Evolutionary conservation across 78 protist species (phyloP), one percentile per base, ranked within the genome.

Genomic region (Dictyostelium discoideum): DNA sequence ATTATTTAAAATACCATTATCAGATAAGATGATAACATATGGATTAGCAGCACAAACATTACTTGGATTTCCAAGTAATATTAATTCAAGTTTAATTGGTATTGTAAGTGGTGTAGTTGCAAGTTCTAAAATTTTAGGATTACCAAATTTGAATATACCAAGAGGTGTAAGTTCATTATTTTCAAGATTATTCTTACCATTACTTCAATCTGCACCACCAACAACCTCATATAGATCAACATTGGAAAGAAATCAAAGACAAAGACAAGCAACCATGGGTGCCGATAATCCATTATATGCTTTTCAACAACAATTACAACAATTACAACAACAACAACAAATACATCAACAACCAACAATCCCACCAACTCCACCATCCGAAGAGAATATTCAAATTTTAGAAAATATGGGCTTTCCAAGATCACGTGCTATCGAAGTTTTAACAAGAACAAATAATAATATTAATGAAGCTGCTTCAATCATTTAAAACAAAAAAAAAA

Each of bases 361-460:
- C 0, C 87, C 29, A 60, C 54, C 79, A 22, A n/a, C 24, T 7
- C 80, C 54, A 32, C 93, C 93, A 16, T 80, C 93, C 4, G 87
- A 89, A 29, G 82, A 60, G 11, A 77, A 89, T 32, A 89, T 89
- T 39, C 46, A 39, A 63, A 79, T n/a, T 16, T 77, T 89, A 13
- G 82, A 22, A 32, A 9, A 22, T 10, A 89, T 89, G 94, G 94
- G 94, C 18, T 89, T 80, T 83, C 48, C 81, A 24, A 32, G 94
- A 26, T 40, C 65, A 20, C 13, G 48, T 9, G 86, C 87, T 2
- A 46, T 89, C 9, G 73, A 81, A 67, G 94, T 60, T 37, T 39
- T 89, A 26, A 48, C 69, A 67, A 42, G 79, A 54, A 67, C 94
- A 20, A 63, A 81, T 48, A 89, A 89, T 40, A 79, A 87, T 79